Evolutionary conservation across 805 yeast genomes (phyloP), one percentile per base, ranked within the genome.

Genomic region (Limtongia smithiae): DNA sequence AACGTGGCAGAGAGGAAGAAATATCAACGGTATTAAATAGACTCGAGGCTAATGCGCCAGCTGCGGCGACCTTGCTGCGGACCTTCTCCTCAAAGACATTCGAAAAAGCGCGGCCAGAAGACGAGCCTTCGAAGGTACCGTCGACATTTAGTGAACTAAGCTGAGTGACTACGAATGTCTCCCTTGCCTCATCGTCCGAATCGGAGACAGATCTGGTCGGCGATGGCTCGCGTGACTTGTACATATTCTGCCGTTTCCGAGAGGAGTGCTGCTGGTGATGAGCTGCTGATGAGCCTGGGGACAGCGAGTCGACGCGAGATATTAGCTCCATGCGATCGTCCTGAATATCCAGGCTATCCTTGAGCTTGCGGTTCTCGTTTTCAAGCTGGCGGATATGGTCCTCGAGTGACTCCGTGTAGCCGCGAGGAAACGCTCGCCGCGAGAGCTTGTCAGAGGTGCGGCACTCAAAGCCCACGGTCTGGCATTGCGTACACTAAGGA

Each of bases 341-440:
- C 57, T 82, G 76, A 48, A 81, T 65, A 51, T 80, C 83, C 35
- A 85, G 62, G 40, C 83, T 63, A 8, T 85, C 84, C 30, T 77
- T 72, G 24, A 89, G 67, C 60, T 84, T 76, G 55, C 80, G 78
- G 64, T 86, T 87, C 61, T 88, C 95, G 2, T 83, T 78, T 65
- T 88, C 95, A 20, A 90, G 72, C 62, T 84, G 93, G 42, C 96
- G 72, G n/a, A 89, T 82, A 43, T 95, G 72, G 62, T 87, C 94
- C 64, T 89, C 97, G 46, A 89, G 66, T 2, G 89, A 82, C 67
- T 89, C 96, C 0, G 96, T 89, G 61, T 89, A 89, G 0, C 96
- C 96, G 63, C 94, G 75, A 0, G 96, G 96, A 61, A 83, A 89
- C 0, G 95, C 91, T 55, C 90, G 73, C 50, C 96, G 75, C 0